Conservation (phyloP, 2,329 filamentous ascomycete species). For the Colletotrichum tropicale region DNA sequence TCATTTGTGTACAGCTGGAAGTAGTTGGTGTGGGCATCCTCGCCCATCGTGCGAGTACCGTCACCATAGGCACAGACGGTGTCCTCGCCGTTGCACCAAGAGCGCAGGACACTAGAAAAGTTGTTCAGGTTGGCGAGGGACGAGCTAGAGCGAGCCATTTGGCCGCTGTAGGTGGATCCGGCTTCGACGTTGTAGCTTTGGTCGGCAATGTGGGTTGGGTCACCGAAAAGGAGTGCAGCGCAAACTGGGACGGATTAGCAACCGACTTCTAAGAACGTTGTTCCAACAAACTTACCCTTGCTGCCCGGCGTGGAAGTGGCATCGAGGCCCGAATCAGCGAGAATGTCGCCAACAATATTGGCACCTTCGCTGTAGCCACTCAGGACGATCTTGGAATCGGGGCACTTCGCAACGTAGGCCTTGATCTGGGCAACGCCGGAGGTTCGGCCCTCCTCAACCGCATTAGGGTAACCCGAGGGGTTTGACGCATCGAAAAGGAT, state of each 20-base stretch:
- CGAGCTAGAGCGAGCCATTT: slow-evolving; percentile 7
- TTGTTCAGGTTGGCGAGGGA: slow-evolving; percentile 7
- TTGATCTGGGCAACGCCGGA: slow-evolving; percentile 41
- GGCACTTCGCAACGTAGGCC: slow-evolving; percentile 41
- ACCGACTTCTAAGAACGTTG: background rate
- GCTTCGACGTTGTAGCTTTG: slow-evolving; percentile 36
- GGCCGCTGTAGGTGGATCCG: slow-evolving; percentile 22
- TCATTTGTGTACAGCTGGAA: slow-evolving; percentile 17
- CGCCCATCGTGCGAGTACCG: slow-evolving; percentile 15
- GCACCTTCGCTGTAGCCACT: slow-evolving; percentile 46
- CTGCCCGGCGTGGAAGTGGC: slow-evolving; percentile 30
- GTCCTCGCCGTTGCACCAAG: slow-evolving; percentile 40
- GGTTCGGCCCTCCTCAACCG: slow-evolving; percentile 38
- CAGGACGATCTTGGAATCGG: slow-evolving; percentile 41
- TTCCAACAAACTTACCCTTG: slow-evolving; percentile 30
- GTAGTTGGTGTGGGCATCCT: slow-evolving; percentile 39
- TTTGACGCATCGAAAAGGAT: slow-evolving; percentile 33
- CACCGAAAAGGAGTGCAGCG: slow-evolving; percentile 37
- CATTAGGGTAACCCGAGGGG: slow-evolving; percentile 35
- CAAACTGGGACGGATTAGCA: slow-evolving; percentile 25
- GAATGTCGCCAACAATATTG: slow-evolving; percentile 40
- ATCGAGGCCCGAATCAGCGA: slow-evolving; percentile 33
- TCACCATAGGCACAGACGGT: slow-evolving; percentile 42
- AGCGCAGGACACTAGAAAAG: slow-evolving; percentile 23
- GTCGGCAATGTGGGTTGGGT: slow-evolving; percentile 35